Base-by-base conservation (phyloP, 1,284 basidiomycete genomes). In the Cutaneotrichosporon cutaneum region DNA sequence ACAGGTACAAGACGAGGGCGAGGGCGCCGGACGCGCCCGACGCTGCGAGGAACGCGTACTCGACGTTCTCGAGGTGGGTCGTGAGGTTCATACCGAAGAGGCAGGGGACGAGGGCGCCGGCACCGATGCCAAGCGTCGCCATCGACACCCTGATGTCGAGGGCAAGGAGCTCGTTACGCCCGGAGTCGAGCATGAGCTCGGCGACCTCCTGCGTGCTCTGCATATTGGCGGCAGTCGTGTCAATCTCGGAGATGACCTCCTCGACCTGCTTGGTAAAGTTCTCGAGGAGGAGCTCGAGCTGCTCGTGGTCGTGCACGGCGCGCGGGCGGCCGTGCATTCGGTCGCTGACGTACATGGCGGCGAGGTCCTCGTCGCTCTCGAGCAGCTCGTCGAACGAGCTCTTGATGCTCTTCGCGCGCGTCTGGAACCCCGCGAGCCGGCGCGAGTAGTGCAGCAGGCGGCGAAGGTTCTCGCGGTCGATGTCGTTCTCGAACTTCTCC, bases 201-300 rank as follows among this genome's bases (percentile, higher is more conserved):
- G 96, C 92, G 56, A 98, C 95, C 78, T 98, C 94, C 81, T 97
- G 94, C 0, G 94, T 98, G 18, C 92, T 93, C 81, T 92, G 89
- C 59, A 98, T 92, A 74, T 96, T 96, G 45, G 92, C 92, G 70
- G 92, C 87, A 2, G 90, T 92, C 65, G 85, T 92, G 72, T 92
- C 90, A 1, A 91, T 89, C 78, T 96, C 94, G 68, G 88, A 92
- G 6, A 94, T 91, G 61, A 96, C 91, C 81, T 96, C 94, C 77
- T 96, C 94, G 0, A 94, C 92, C 75, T 96, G 95, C 76, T 97
- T 97, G 26, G 89, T 86, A 76, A 97, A 97, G 11, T 89, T 90
- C 77, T 99, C 95, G 7, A 99, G 82, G 6, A 99, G 82, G 7
- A 96, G 84, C 75, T 99, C 95, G 1, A 98, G 82, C 68, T 98